phyloP scores from a whole-genome alignment of 495 filamentous ascomycete genomes.

The Hypomontagnella monticulosa region DNA sequence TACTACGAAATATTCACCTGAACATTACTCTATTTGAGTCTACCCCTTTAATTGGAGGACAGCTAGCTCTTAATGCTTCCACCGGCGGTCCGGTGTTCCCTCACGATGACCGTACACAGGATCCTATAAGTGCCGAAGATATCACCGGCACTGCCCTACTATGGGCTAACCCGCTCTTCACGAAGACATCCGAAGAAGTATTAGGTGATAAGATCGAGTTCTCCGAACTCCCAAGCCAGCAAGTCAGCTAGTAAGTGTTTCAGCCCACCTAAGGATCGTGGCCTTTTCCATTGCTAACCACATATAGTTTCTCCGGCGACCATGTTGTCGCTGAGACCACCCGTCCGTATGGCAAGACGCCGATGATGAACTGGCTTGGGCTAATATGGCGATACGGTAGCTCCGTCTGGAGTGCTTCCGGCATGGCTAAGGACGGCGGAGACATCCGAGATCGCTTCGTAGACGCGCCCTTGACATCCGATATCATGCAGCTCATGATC shows the following conservation, averaged over 20 bases:
- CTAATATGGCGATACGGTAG: conserved; percentile 33
- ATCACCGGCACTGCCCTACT: conserved; percentile 38
- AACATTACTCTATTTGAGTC: conserved; percentile 44
- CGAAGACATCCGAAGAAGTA: conserved; percentile 27
- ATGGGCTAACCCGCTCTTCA: conserved; percentile 39
- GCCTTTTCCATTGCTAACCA: not conserved
- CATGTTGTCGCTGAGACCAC: conserved; percentile 11
- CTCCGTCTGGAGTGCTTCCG: conserved; percentile 32
- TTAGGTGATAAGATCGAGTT: conserved; percentile 36
- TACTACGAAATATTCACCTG: conserved; percentile 11
- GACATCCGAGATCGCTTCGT: conserved; percentile 18
- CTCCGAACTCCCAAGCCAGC: conserved; percentile 30
- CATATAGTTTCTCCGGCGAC: conserved; percentile 22
- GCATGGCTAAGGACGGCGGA: conserved; percentile 22
- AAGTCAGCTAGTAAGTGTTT: conserved; percentile 40
- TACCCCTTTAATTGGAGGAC: conserved; percentile 37
- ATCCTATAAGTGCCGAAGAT: conserved; percentile 42
- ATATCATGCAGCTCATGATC: conserved; percentile 26
- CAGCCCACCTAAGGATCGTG: not conserved
- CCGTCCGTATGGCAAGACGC: conserved; percentile 35
- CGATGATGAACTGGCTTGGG: conserved; percentile 17
- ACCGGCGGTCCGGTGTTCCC: conserved; percentile 28
- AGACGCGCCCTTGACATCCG: conserved; percentile 19
- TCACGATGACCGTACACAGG: conserved; percentile 31
- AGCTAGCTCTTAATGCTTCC: conserved; percentile 33